phyloP scores from a whole-genome alignment of 306 rosid genomes.

The Lagenaria siceraria region DNA sequence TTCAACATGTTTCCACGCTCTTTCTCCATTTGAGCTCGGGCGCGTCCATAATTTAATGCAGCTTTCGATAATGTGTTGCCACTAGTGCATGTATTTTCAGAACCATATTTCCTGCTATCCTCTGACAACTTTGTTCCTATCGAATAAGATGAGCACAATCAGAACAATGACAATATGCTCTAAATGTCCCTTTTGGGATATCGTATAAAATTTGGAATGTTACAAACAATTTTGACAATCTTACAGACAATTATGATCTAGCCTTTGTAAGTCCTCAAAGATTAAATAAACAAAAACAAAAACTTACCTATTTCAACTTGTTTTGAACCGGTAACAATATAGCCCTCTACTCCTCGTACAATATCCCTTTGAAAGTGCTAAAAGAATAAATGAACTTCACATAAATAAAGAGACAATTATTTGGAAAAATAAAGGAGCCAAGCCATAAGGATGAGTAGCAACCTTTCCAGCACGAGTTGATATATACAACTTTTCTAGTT shows the following conservation, averaged over 20 bases:
- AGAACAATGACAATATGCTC: not conserved
- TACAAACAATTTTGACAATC: too few relatives aligned
- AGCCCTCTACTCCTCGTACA: constrained; percentile 95
- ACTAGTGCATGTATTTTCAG: constrained; percentile 91
- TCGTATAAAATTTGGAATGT: too few relatives aligned
- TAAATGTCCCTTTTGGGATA: too few relatives aligned
- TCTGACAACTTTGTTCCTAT: constrained; percentile 93
- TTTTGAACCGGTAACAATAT: constrained; percentile 90
- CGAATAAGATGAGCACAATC: constrained; percentile 18
- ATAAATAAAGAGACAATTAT: not conserved
- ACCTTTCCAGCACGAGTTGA: constrained; percentile 99
- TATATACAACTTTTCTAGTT: constrained; percentile 88
- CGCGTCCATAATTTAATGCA: constrained; percentile 58
- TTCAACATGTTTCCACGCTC: constrained; percentile 78
- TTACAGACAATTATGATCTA: not conserved
- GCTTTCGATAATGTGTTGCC: constrained; percentile 81
- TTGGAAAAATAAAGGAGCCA: constrained; percentile 8
- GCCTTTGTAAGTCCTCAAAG: not conserved
- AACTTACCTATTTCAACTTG: constrained; percentile 85
- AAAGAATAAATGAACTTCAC: constrained; percentile 7
- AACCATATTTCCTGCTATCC: constrained; percentile 92
- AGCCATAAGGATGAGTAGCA: constrained; percentile 17
- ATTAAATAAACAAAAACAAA: not conserved
- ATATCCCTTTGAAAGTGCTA: constrained; percentile 98
- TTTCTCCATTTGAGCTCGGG: constrained; percentile 96